phyloP scores from a whole-genome alignment of 73 alveolate genomes.

The Paramecium bursaria region DNA sequence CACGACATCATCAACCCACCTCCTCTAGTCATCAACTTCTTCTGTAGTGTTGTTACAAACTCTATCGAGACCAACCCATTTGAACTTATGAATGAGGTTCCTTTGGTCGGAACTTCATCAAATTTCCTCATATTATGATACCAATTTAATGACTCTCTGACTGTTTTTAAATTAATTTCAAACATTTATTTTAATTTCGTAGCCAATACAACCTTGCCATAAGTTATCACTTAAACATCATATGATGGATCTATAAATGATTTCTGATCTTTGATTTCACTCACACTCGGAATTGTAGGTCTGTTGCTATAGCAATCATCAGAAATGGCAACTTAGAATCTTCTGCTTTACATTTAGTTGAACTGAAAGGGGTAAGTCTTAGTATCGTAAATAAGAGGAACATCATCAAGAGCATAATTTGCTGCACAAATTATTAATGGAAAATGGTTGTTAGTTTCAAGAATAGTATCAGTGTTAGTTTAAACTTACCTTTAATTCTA shows the following conservation, averaged over 20 bases:
- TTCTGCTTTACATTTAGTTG: neutral
- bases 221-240: neutral
- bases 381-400: neutral
- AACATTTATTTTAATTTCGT: too few species aligned
- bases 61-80: neutral
- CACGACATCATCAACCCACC: neutral
- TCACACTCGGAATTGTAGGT: neutral
- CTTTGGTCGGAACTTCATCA: neutral
- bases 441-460: neutral
- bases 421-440: neutral
- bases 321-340: neutral
- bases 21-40: neutral
- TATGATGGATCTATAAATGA: neutral
- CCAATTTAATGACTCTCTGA: neutral
- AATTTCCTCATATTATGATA: neutral
- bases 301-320: neutral
- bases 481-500: neutral
- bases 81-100: neutral
- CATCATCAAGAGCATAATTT: too few species aligned
- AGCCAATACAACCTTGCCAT: neutral
- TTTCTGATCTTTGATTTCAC: neutral
- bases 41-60: too few species aligned
- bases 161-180: too few species aligned
- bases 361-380: neutral
- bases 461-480: too few species aligned